These are phyloP conservation scores for Zygotorulaspora chibaensis DNA, from an alignment of 805 yeast genomes.

Conservation along the genomic window DNA sequence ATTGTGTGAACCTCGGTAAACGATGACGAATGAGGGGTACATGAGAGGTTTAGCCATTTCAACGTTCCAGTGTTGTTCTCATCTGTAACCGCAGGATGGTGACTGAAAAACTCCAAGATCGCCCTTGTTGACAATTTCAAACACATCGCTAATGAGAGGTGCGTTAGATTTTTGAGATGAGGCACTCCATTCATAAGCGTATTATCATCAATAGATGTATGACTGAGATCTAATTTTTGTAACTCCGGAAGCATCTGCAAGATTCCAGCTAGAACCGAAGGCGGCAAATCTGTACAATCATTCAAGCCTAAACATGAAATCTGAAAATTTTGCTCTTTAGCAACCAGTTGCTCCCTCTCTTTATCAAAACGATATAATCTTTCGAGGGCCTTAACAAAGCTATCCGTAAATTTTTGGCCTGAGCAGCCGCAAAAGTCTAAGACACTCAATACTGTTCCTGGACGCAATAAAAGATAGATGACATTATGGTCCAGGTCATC, in stretches of 20 bases:
- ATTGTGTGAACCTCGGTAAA: slow-evolving; percentile 49
- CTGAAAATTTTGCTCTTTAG: slow-evolving; percentile 30
- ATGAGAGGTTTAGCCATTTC: slow-evolving; percentile 64
- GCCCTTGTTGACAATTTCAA: slow-evolving; percentile 69
- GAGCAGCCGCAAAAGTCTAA: slow-evolving; percentile 89
- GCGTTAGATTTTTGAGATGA: slow-evolving; percentile 58
- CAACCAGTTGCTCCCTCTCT: slow-evolving; percentile 6
- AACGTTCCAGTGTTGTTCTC: slow-evolving; percentile 41
- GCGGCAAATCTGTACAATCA: slow-evolving; percentile 76
- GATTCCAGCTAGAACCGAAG: slow-evolving; percentile 42
- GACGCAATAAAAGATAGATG: slow-evolving; percentile 27
- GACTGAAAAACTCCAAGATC: slow-evolving; percentile 59
- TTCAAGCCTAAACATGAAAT: slow-evolving; percentile 61
- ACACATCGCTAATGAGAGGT: slow-evolving; percentile 63
- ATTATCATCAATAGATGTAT: slow-evolving; percentile 70
- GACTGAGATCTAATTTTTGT: slow-evolving; percentile 71
- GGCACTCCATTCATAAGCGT: slow-evolving; percentile 52
- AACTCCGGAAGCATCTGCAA: slow-evolving; percentile 56
- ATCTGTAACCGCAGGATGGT: slow-evolving; percentile 59
- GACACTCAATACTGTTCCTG: slow-evolving; percentile 48
- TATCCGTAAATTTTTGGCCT: slow-evolving; percentile 54
- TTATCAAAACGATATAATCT: slow-evolving; percentile 23
- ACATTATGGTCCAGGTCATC: slow-evolving; percentile 63
- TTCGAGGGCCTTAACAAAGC: slow-evolving; percentile 43
- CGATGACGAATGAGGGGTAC: slow-evolving; percentile 56